Conservation (phyloP, 371 early-diverging fungal species). For the Lichtheimia corymbifera region DNA sequence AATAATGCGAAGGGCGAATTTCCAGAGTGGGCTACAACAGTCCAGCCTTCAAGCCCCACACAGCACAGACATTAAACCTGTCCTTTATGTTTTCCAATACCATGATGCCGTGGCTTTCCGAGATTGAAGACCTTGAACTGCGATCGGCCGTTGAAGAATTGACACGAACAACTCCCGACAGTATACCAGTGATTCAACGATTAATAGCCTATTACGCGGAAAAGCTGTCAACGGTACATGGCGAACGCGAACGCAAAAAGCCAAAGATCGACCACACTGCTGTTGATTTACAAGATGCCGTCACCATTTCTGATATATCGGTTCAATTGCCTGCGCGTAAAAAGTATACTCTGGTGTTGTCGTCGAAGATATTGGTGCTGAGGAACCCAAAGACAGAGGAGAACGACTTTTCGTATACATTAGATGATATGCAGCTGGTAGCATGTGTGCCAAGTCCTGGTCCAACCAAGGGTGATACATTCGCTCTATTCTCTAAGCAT, state of each 20-base stretch:
- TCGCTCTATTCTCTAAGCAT: conserved; percentile 29
- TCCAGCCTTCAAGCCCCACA: no score
- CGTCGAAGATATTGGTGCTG: conserved; percentile 25
- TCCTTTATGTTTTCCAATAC: background rate
- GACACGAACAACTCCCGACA: conserved; percentile 29
- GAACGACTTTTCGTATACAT: conserved; percentile 20
- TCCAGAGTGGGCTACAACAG: no score
- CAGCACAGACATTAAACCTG: no score
- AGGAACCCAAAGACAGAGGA: conserved; percentile 23
- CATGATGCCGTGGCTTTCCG: conserved; percentile 25
- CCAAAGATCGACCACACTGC: conserved; percentile 21
- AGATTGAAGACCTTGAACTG: conserved; percentile 36
- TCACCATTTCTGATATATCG: conserved; percentile 30
- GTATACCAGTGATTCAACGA: conserved; percentile 28
- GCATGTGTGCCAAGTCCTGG: conserved; percentile 53
- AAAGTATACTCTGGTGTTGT: conserved; percentile 31
- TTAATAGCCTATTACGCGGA: conserved; percentile 30
- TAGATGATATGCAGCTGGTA: conserved; percentile 28
- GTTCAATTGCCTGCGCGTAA: conserved; percentile 42
- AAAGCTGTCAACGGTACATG: conserved; percentile 9
- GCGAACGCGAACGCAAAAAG: conserved; percentile 31
- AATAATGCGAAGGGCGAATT: no score
- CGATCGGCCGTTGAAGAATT: conserved; percentile 30
- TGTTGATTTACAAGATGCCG: conserved; percentile 5
- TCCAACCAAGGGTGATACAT: conserved; percentile 36